Evolutionary conservation across 1,284 basidiomycete genomes (phyloP), one percentile per base, ranked within the genome.

Genomic region (Caloboletus firmus): DNA sequence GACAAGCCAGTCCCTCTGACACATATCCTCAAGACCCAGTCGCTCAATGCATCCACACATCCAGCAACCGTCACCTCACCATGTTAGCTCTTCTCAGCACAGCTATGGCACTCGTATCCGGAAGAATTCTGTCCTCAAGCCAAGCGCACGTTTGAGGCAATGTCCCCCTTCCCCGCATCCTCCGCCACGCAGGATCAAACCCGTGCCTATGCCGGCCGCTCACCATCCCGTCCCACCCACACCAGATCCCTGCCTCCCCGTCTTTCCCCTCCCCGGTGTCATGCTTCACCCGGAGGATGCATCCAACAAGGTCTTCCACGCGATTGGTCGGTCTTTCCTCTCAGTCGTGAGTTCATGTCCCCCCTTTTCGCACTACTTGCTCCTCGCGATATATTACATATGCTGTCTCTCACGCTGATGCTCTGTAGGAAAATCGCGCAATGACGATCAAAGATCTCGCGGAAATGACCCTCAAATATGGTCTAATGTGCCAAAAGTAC

Each of bases 381-480:
- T 20, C 4, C 64, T 57, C 54, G 52, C 46, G 22, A 32, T 56
- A n/a, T 44, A 39, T 36, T 36, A 43, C 68, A 55, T 56, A 41
- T 59, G 41, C 34, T 35, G 13, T 48, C 30, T 55, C 49, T 51
- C 45, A 46, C 36, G 22, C 31, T 24, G 20, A 35, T 32, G 35
- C 50, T 45, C 44, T 54, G 50, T 52, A 88, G 85, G 80, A 85
- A 66, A 90, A 90, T 70, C 81, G 85, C 45, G 87, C 87, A 40
- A 87, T 89, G 84, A 90, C 87, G 41, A 85, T 90, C 73, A 90
- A 90, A 68, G 87, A 90, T 73, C 81, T 90, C 51, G 83, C 87
- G 40, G 85, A 89, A 60, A 79, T 85, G 73, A 78, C 81, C 39
- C 76, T 84, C 62, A 74, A 75, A 60, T 79, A 76, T 64, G 88